Evolutionary conservation across 148 eudicot genomes (phyloP).

Genomic region (Pouteria glomerata): DNA sequence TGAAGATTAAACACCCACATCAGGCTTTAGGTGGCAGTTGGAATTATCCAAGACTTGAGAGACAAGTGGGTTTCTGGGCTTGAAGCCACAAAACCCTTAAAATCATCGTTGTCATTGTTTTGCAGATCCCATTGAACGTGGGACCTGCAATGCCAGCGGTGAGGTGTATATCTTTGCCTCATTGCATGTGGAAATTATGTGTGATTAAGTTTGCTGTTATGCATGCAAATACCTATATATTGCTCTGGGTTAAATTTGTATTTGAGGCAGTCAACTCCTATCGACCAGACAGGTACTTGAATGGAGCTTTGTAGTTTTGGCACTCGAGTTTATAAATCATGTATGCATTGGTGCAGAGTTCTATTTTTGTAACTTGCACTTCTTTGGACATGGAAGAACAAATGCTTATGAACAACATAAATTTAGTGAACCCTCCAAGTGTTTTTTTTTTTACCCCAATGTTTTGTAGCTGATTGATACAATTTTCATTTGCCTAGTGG

Average conservation of each 20-base stretch:
- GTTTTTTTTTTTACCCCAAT: too few relatives aligned
- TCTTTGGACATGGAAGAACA: too few relatives aligned
- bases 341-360: not conserved
- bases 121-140: not conserved
- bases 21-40: not conserved
- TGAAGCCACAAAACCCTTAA: not conserved
- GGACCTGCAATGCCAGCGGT: not conserved
- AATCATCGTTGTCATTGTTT: too few relatives aligned
- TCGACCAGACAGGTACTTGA: not conserved
- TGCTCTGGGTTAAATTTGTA: conserved; percentile 3
- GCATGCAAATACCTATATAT: not conserved
- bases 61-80: not conserved
- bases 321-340: not conserved
- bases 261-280: not conserved
- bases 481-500: not conserved
- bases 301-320: not conserved
- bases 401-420: too few relatives aligned
- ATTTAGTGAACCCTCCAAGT: not conserved
- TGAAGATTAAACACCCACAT: not conserved
- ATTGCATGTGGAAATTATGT: not conserved
- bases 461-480: not conserved
- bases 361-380: not conserved
- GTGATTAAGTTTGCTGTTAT: not conserved
- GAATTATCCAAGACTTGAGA: not conserved
- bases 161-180: not conserved